phyloP scores from a whole-genome alignment of 257 asterid species.

The Craterostigma plantagineum region DNA sequence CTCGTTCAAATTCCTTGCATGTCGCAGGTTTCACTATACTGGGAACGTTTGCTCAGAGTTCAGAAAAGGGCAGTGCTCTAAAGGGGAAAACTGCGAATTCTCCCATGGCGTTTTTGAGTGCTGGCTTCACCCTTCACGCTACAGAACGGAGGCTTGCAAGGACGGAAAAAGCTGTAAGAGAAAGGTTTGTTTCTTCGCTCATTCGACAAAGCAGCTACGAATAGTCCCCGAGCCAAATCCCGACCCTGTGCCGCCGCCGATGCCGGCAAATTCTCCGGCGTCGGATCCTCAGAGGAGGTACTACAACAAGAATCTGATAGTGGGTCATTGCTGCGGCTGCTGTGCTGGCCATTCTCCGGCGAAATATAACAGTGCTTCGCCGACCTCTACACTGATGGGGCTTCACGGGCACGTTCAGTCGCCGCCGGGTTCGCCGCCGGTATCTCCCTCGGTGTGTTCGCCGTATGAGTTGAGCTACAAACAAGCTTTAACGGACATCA shows the following conservation, averaged over 20 bases:
- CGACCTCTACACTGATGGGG: constrained; percentile 43
- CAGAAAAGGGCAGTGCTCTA: constrained; percentile 52
- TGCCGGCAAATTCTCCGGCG: constrained; percentile 10
- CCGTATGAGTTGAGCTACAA: not conserved
- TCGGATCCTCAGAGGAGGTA: constrained; percentile 7
- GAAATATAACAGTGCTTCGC: constrained; percentile 44
- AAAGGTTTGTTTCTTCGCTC: constrained; percentile 86
- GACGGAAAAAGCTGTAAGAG: constrained; percentile 88
- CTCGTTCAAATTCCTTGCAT: too few species aligned
- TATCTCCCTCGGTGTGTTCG: constrained; percentile 26
- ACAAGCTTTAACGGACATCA: constrained; percentile 25
- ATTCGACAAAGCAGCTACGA: constrained; percentile 66
- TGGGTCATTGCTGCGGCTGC: constrained; percentile 11
- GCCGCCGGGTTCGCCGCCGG: constrained; percentile 36
- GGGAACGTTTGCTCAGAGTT: constrained; percentile 77
- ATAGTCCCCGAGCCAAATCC: constrained; percentile 22
- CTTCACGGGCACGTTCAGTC: constrained; percentile 7
- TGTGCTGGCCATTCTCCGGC: constrained; percentile 31
- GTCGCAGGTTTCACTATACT: constrained; percentile 51
- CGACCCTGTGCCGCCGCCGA: too few species aligned
- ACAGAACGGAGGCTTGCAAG: constrained; percentile 88
- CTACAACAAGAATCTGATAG: constrained; percentile 5
- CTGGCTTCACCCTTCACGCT: constrained; percentile 86
- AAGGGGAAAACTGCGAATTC: constrained; percentile 65
- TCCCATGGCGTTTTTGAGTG: constrained; percentile 94